Evolutionary conservation across 441 rosid species (phyloP), one percentile per base, ranked within the genome.

Genomic region (Populus trichocarpa): DNA sequence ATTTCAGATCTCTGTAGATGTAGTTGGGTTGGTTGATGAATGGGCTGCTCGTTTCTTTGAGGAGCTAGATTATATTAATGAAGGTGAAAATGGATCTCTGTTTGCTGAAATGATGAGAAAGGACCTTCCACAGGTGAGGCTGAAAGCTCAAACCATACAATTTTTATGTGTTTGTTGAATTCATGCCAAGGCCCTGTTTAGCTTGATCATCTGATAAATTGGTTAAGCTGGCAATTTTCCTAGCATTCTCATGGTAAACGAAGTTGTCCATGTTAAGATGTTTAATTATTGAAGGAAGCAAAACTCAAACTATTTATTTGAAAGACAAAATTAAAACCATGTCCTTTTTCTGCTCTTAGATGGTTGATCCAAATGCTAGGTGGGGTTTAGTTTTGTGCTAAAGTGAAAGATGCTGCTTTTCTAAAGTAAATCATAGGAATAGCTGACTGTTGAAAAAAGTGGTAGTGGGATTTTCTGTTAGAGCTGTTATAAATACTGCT

Each of bases 41-140:
- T 96, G 99, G 98, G 97, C 99, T 76, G 93, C 98, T 82, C 97
- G 99, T 30, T 96, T 96, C 78, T 96, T 96, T 79, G 99, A 96
- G 86, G 99, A 96, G 88, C 86, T 96, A 75, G 99, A 96, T 87
- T 96, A 96, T 89, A 83, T 96, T 79, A 93, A 91, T 13, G 98
- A 96, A 89, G 99, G 99, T 79, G 93, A 91, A 84, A 93, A 94
- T 86, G 98, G 98, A 66, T 88, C 89, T 73, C 83, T 77, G 57
- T 96, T 96, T 86, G 93, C 99, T 75, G 97, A 96, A 87, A 88
- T 93, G 98, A 92, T 96, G 98, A 90, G 83, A 86, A 90, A 92
- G 84, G 99, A 96, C 85, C 99, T 96, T 88, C 99, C 99, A 69
- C 99, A 96, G 87, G 99, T 92, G 82, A 75, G 86, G 79, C 28